These are phyloP conservation scores for Dentipellis sp. DNA, from an alignment of 768 basidiomycete genomes.

Conservation along the genomic window DNA sequence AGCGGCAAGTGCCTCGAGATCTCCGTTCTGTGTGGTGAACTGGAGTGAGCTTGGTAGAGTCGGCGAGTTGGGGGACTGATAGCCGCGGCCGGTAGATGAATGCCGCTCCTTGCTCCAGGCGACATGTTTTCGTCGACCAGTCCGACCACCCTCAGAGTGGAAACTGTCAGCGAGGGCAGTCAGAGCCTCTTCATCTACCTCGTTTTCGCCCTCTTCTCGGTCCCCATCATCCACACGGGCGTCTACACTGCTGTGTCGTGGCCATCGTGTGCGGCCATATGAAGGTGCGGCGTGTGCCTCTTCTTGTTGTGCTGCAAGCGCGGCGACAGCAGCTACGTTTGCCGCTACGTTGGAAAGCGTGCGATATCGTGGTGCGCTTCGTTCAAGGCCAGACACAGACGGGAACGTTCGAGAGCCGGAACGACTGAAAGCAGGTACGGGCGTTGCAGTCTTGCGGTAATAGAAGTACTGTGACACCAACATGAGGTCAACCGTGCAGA, in stretches of 20 bases:
- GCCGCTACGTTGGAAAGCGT: conserved; percentile 61
- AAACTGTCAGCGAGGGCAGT: conserved; percentile 64
- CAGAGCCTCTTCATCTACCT: conserved; percentile 41
- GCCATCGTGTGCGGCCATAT: conserved; percentile 20
- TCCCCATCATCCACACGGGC: conserved; percentile 16
- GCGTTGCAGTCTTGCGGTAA: conserved; percentile 38
- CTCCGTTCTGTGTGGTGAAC: conserved; percentile 7
- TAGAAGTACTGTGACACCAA: conserved; percentile 78
- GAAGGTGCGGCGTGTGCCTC: conserved; percentile 15
- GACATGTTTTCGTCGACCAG: conserved; percentile 39
- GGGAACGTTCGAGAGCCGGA: conserved; percentile 36
- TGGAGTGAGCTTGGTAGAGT: conserved; percentile 23
- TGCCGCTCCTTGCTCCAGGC: conserved; percentile 61
- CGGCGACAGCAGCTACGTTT: conserved; percentile 64
- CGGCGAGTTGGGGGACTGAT: conserved; percentile 15
- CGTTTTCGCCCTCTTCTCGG: conserved; percentile 31
- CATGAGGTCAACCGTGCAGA: conserved; percentile 71
- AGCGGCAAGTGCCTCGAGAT: not conserved
- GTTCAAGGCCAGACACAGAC: conserved; percentile 34
- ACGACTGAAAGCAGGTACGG: conserved; percentile 25
- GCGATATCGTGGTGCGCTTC: conserved; percentile 53
- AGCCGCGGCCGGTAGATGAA: conserved; percentile 20
- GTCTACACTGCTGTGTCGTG: conserved; percentile 20
- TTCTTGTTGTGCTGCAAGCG: conserved; percentile 57
- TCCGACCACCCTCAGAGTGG: conserved; percentile 58